Conservation (phyloP, 768 basidiomycete species). For the Coprinellus micaceus region DNA sequence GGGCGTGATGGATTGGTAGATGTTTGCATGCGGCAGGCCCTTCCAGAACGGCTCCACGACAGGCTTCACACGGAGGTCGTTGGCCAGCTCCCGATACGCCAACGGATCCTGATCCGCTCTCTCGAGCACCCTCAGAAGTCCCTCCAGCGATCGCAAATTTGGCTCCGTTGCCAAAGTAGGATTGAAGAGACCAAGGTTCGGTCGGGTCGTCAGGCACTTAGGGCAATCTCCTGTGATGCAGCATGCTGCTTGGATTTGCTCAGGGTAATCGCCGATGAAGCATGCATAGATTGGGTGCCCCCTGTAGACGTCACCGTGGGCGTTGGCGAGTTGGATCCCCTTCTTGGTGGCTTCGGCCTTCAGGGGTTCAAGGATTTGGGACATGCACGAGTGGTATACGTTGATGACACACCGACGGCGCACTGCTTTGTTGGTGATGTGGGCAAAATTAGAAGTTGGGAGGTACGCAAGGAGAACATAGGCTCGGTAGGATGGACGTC, state of each 20-base stretch:
- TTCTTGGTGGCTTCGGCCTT: conserved; percentile 16
- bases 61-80: conserved; percentile 21
- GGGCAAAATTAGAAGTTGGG: conserved; percentile 31
- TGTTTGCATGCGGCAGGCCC: conserved; percentile 35
- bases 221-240: conserved; percentile 27
- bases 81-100: conserved; percentile 15
- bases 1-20: conserved; percentile 39
- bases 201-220: conserved; percentile 14
- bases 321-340: conserved; percentile 26
- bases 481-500: conserved; percentile 32
- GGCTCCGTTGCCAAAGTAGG: neutral
- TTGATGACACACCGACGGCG: conserved; percentile 21
- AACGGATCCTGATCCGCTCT: conserved; percentile 13
- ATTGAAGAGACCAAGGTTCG: conserved; percentile 18
- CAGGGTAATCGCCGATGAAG: conserved; percentile 40
- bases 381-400: conserved; percentile 37
- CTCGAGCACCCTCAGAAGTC: conserved; percentile 18
- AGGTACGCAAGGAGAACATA: conserved; percentile 38
- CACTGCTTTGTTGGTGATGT: conserved; percentile 23
- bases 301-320: conserved; percentile 29
- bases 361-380: conserved; percentile 27
- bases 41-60: conserved; percentile 37
- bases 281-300: conserved; percentile 38
- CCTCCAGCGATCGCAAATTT: neutral
- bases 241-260: conserved; percentile 37